Percentiles rank a stretch among this genome's conserved stretches.
Conservation (phyloP, 305 asterid species). For the Caryopteris hybrid region DNA sequence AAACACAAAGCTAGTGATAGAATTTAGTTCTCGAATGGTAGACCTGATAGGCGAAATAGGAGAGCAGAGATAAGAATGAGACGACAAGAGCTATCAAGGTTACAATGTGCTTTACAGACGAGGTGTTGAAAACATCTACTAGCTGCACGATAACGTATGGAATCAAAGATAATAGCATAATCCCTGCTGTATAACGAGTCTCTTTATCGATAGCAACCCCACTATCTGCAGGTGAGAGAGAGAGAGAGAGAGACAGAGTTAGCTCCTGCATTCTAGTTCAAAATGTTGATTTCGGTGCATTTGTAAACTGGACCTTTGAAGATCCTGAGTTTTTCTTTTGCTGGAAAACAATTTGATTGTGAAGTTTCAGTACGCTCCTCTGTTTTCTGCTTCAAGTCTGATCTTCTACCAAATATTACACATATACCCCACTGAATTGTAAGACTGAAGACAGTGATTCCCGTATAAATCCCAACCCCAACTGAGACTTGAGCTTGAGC, state of each 20-base stretch:
- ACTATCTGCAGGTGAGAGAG: constrained; percentile 26
- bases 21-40: neutral
- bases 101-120: constrained; percentile 22
- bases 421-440: constrained; percentile 54
- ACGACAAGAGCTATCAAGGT: constrained; percentile 38
- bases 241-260: neutral
- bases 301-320: constrained; percentile 27
- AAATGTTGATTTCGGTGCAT: neutral
- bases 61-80: constrained; percentile 27
- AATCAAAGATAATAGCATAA: constrained; percentile 47
- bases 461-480: constrained; percentile 52
- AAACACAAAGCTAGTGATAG: neutral
- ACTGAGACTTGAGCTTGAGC: constrained; percentile 51
- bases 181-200: constrained; percentile 39
- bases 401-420: constrained; percentile 31
- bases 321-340: constrained; percentile 17
- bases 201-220: constrained; percentile 29
- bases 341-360: constrained; percentile 15
- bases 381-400: constrained; percentile 19
- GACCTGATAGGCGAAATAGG: constrained; percentile 51
- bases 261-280: neutral
- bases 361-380: constrained; percentile 12
- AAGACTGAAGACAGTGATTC: constrained; percentile 49
- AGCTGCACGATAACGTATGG: constrained; percentile 44
- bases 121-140: constrained; percentile 16